A percentile compares a stretch with the other conserved stretches of the same genome.
Evolutionary conservation across 1,284 basidiomycete genomes (phyloP).

Genomic region (Pholiota adiposa): DNA sequence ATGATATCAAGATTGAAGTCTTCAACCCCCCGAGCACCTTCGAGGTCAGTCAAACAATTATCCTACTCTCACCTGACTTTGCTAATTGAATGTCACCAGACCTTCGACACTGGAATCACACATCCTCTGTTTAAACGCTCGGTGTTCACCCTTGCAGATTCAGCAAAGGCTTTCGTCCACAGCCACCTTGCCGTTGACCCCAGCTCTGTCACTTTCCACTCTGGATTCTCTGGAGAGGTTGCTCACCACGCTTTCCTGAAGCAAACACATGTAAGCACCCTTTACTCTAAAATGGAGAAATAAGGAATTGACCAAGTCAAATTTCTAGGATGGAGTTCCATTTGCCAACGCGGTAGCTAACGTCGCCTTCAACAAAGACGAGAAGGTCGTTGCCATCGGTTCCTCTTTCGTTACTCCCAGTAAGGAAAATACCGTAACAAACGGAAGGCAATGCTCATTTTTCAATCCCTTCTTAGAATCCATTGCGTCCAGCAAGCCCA

Average conservation of each 20-base stretch:
- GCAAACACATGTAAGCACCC: conserved; percentile 1
- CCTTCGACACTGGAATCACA: conserved; percentile 5
- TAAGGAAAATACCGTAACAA: conserved; percentile 24
- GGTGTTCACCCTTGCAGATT: conserved; percentile 6
- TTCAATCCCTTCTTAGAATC: conserved; percentile 25
- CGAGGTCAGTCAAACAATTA: neutral
- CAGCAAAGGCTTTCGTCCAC: conserved; percentile 35
- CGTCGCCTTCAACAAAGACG: conserved; percentile 35
- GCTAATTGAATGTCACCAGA: conserved; percentile 1
- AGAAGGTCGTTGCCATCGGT: conserved; percentile 50
- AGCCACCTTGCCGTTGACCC: conserved; percentile 33
- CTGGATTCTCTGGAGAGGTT: conserved; percentile 6
- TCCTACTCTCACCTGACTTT: too few relatives aligned
- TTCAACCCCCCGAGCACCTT: conserved; percentile 9
- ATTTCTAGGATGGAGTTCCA: conserved; percentile 37
- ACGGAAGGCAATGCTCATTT: neutral
- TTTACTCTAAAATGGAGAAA: neutral
- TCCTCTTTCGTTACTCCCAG: conserved; percentile 52
- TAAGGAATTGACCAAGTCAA: neutral
- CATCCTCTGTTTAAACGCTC: conserved; percentile 8
- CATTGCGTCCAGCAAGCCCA: conserved; percentile 30
- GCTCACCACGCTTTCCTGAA: conserved; percentile 10
- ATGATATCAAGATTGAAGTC: conserved; percentile 12
- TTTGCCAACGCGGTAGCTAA: conserved; percentile 46
- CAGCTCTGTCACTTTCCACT: conserved; percentile 5